Conservation (phyloP, 371 early-diverging fungal genomes). For the Haplosporangium sp. region DNA sequence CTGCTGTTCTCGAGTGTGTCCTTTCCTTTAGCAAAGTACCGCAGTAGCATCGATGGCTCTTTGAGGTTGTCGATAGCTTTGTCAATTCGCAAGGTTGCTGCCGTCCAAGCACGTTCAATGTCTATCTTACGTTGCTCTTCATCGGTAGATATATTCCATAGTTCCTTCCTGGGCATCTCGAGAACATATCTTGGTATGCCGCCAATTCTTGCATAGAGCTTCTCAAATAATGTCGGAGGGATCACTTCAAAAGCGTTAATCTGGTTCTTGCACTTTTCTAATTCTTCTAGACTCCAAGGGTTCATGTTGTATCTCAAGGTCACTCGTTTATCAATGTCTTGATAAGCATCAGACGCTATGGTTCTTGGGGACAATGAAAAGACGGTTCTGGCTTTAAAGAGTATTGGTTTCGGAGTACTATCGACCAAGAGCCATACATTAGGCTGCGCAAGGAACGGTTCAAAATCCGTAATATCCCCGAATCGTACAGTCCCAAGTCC, state of each 20-base stretch:
- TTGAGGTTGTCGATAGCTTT: slow-evolving; percentile 17
- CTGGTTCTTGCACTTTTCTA: slow-evolving; percentile 15
- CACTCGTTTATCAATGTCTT: slow-evolving; percentile 1
- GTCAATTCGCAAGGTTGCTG: slow-evolving; percentile 13
- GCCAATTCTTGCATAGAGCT: slow-evolving; percentile 21
- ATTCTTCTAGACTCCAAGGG: slow-evolving; percentile 38
- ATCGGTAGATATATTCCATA: too few relatives aligned
- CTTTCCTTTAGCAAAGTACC: slow-evolving; percentile 19
- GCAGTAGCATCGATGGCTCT: slow-evolving; percentile 20
- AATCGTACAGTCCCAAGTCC: slow-evolving; percentile 16
- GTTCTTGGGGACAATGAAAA: slow-evolving; percentile 19
- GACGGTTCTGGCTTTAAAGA: slow-evolving; percentile 28
- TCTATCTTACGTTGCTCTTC: slow-evolving; percentile 2
- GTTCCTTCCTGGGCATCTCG: too few relatives aligned
- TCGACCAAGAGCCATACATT: slow-evolving; percentile 44
- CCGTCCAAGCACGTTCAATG: neutral
- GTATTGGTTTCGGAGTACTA: slow-evolving; percentile 17
- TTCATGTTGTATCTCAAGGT: slow-evolving; percentile 32
- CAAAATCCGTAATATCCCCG: slow-evolving; percentile 27
- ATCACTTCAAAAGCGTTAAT: slow-evolving; percentile 21
- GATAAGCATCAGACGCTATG: neutral
- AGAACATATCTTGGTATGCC: slow-evolving; percentile 54
- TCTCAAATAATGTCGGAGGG: slow-evolving; percentile 16
- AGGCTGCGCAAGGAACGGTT: slow-evolving; percentile 15
- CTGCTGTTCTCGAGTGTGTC: slow-evolving; percentile 20